Evolutionary conservation across 2,329 filamentous ascomycete species (phyloP).

Genomic region (Aureobasidium zeae): DNA sequence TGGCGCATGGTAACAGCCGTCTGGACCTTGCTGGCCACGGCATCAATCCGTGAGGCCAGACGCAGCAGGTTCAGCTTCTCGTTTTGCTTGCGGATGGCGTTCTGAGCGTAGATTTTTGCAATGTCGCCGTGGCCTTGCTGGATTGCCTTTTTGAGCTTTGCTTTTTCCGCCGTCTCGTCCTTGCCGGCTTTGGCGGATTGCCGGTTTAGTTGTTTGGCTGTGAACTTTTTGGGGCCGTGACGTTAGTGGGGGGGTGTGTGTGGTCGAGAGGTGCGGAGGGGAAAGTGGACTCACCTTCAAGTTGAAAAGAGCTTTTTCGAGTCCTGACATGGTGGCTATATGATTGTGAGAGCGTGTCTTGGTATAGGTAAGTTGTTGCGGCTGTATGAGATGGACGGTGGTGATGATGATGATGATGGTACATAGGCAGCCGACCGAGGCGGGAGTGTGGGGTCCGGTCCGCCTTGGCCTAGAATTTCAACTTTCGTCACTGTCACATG

Average conservation of each 20-base stretch:
- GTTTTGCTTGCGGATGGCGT: slow-evolving; percentile 54
- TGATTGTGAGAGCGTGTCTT: neutral
- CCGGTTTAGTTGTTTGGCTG: slow-evolving; percentile 53
- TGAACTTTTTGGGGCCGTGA: slow-evolving; percentile 41
- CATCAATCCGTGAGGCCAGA: slow-evolving; percentile 50
- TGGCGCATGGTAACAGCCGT: slow-evolving; percentile 55
- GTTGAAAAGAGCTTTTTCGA: slow-evolving; percentile 54
- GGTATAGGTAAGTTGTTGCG: slow-evolving; percentile 13
- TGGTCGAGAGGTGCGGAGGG: neutral
- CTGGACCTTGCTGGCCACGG: slow-evolving; percentile 38
- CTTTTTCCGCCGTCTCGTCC: slow-evolving; percentile 51
- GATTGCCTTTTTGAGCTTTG: slow-evolving; percentile 55
- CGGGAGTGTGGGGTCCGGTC: slow-evolving; percentile 15
- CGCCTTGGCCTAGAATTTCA: slow-evolving; percentile 6
- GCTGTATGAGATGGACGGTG: neutral
- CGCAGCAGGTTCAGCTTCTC: slow-evolving; percentile 52
- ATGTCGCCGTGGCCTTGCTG: slow-evolving; percentile 52
- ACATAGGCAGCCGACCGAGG: slow-evolving; percentile 4
- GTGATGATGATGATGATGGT: neutral
- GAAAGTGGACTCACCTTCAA: slow-evolving; percentile 40
- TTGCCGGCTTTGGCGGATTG: slow-evolving; percentile 54
- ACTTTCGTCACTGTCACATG: slow-evolving; percentile 16
- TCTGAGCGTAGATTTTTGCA: slow-evolving; percentile 54
- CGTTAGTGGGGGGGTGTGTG: slow-evolving; percentile 11
- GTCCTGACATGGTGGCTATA: slow-evolving; percentile 43